Evolutionary conservation across 441 rosid species (phyloP).

Genomic region (Bocquillonia castaneifolia): DNA sequence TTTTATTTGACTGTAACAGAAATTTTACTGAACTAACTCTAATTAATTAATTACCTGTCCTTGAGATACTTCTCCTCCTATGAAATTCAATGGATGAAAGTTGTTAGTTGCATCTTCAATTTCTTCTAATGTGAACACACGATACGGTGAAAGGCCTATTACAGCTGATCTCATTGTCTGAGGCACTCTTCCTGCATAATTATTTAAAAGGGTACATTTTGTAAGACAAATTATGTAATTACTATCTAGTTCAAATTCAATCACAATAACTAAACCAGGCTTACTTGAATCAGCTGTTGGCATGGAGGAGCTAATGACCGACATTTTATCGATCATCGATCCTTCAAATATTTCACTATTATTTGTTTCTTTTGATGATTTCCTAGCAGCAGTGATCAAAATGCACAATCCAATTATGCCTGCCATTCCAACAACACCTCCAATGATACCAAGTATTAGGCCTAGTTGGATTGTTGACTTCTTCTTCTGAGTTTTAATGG

Average conservation of each 20-base stretch:
- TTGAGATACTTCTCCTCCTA: slow-evolving; percentile 46
- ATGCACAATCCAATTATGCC: slow-evolving; percentile 38
- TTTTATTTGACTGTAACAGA: background rate
- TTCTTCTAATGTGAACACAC: slow-evolving; percentile 65
- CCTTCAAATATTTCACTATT: slow-evolving; percentile 33
- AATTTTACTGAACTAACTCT: background rate
- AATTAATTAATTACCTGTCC: slow-evolving; percentile 75
- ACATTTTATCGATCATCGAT: slow-evolving; percentile 43
- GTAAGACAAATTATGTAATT: too few species aligned
- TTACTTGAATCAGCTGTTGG: slow-evolving; percentile 61
- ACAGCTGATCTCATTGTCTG: slow-evolving; percentile 76
- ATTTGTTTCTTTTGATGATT: slow-evolving; percentile 43
- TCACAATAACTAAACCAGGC: slow-evolving; percentile 10
- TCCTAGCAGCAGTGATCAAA: slow-evolving; percentile 33
- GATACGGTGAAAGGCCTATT: slow-evolving; percentile 71
- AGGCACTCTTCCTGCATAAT: slow-evolving; percentile 60
- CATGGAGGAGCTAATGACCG: slow-evolving; percentile 49
- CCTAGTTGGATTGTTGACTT: slow-evolving; percentile 39
- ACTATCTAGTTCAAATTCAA: background rate
- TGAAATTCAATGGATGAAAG: slow-evolving; percentile 58
- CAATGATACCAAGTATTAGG: slow-evolving; percentile 52
- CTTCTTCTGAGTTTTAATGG: slow-evolving; percentile 26
- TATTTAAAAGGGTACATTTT: too few species aligned
- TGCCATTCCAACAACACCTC: slow-evolving; percentile 45
- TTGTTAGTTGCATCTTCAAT: slow-evolving; percentile 80